Evolutionary conservation across 331 rosid genomes (phyloP).

Genomic region (Saraca asoca): DNA sequence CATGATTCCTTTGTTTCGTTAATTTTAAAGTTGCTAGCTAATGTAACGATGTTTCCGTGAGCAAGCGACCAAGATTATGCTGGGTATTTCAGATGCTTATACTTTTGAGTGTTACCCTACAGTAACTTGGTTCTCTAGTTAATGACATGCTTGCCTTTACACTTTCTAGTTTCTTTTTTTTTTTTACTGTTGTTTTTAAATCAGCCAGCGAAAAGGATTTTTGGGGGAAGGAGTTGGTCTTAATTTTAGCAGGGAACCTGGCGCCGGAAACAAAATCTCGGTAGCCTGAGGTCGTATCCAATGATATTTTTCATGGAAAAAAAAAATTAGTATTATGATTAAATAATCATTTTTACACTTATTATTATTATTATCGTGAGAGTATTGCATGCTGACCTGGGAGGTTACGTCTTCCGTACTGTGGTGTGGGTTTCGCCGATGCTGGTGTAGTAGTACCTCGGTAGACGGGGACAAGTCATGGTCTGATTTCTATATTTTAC

Average conservation of each 20-base stretch:
- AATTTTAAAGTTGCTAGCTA: conserved; percentile 16
- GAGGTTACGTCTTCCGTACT: conserved; percentile 33
- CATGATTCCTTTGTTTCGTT: neutral
- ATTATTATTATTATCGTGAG: neutral
- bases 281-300: conserved; percentile 25
- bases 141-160: neutral
- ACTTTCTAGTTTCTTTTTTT: too few species aligned
- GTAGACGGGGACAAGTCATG: conserved; percentile 50
- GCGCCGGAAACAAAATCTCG: conserved; percentile 6
- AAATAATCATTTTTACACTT: neutral
- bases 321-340: conserved; percentile 6
- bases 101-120: neutral
- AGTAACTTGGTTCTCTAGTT: conserved; percentile 4
- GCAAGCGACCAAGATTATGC: neutral
- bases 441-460: conserved; percentile 31
- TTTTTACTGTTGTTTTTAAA: too few species aligned
- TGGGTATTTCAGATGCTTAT: neutral
- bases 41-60: neutral
- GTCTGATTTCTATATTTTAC: neutral
- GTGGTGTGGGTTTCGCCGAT: conserved; percentile 32
- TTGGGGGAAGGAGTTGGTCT: neutral
- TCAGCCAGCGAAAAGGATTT: too few species aligned
- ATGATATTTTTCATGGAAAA: neutral
- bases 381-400: neutral
- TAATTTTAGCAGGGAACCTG: conserved; percentile 18